These are phyloP conservation scores for Hyaloscypha bicolor DNA, from an alignment of 495 filamentous ascomycete genomes.

Conservation along the genomic window DNA sequence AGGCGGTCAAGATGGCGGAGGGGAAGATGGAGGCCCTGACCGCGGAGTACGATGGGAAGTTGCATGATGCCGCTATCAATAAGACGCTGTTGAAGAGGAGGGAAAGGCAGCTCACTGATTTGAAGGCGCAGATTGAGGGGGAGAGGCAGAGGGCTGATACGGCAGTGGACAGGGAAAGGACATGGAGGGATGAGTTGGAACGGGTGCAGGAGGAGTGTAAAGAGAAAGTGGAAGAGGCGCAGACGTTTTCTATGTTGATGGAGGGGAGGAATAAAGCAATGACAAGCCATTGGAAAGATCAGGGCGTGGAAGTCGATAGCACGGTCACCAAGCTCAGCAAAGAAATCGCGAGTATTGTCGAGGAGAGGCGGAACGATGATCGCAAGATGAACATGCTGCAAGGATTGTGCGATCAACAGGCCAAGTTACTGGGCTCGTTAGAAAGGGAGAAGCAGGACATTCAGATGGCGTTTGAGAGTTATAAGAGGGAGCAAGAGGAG, in stretches of 20 bases:
- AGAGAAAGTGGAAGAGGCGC: slow-evolving; percentile 63
- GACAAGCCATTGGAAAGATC: slow-evolving; percentile 62
- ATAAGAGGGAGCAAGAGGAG: slow-evolving; percentile 65
- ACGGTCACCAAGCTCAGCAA: slow-evolving; percentile 55
- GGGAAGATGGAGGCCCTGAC: slow-evolving; percentile 70
- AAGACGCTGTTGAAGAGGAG: slow-evolving; percentile 72
- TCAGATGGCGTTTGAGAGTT: slow-evolving; percentile 56
- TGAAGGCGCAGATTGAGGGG: slow-evolving; percentile 64
- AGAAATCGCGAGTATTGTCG: slow-evolving; percentile 48
- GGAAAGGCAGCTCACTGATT: slow-evolving; percentile 77
- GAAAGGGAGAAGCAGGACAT: slow-evolving; percentile 63
- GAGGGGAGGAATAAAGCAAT: slow-evolving; percentile 74
- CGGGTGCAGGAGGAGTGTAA: slow-evolving; percentile 61
- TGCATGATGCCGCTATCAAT: slow-evolving; percentile 71
- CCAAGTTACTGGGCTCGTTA: slow-evolving; percentile 62
- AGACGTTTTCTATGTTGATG: slow-evolving; percentile 53
- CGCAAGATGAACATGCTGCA: slow-evolving; percentile 59
- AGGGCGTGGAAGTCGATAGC: slow-evolving; percentile 61
- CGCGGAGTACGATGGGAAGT: slow-evolving; percentile 65
- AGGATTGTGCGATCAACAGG: slow-evolving; percentile 69
- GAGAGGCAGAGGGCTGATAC: slow-evolving; percentile 65
- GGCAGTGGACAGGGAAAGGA: slow-evolving; percentile 61
- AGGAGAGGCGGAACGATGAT: slow-evolving; percentile 57
- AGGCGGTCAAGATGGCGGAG: slow-evolving; percentile 71
- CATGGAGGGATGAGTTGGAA: slow-evolving; percentile 63